Conservation (phyloP, 2,329 filamentous ascomycete species). For the Pseudogymnoascus pannorum region DNA sequence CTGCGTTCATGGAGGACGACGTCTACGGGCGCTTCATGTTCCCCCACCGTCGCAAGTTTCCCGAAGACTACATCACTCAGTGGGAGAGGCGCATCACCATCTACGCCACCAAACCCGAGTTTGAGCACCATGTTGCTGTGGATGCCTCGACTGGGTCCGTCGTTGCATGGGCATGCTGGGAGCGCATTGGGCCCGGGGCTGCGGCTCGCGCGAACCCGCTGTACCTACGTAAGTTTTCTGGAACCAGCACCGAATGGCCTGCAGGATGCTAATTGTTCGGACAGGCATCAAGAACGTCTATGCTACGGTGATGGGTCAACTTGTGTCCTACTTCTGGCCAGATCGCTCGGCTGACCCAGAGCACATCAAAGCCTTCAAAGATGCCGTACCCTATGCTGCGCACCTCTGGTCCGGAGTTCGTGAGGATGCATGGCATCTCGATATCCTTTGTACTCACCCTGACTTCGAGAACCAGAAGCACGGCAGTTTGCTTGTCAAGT, state of each 20-base stretch:
- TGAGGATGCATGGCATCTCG: constrained; percentile 33
- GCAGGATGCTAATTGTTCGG: constrained; percentile 12
- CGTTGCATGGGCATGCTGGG: constrained; percentile 24
- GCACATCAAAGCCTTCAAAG: constrained; percentile 19
- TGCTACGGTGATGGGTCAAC: constrained; percentile 12
- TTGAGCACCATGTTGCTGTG: constrained; percentile 25
- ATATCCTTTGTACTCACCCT: constrained; percentile 33
- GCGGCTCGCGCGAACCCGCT: neutral
- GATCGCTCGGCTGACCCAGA: constrained; percentile 21
- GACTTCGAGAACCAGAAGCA: constrained; percentile 32
- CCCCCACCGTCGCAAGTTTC: constrained; percentile 28
- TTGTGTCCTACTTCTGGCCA: constrained; percentile 17
- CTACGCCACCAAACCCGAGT: constrained; percentile 17
- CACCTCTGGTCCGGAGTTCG: constrained; percentile 27
- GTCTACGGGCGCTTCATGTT: constrained; percentile 31
- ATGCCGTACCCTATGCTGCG: constrained; percentile 18
- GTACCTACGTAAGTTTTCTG: constrained; percentile 1
- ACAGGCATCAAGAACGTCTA: neutral
- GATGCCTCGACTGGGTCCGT: constrained; percentile 16
- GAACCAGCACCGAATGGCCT: constrained; percentile 16
- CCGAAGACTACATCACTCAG: constrained; percentile 27
- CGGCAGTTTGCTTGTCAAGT: constrained; percentile 34
- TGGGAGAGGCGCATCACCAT: constrained; percentile 29
- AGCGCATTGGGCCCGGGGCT: constrained; percentile 15
- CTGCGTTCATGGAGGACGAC: constrained; percentile 31